These are phyloP conservation scores for Pseudotsuga menziesii DNA, from an alignment of 75 land plant genomes.

Conservation along the genomic window DNA sequence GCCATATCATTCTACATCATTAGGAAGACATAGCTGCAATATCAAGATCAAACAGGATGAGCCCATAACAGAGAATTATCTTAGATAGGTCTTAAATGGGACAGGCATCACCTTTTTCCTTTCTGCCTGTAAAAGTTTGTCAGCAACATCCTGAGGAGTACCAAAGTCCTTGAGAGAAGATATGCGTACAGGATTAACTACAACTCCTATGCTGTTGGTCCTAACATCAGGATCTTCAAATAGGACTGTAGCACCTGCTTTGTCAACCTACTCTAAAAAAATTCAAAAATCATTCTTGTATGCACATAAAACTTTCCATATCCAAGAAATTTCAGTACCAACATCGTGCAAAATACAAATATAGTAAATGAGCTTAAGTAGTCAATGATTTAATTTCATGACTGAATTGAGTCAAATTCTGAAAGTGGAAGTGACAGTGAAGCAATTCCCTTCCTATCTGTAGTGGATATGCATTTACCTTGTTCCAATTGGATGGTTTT, in stretches of 20 bases:
- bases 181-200: constrained; percentile 81
- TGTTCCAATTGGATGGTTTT: constrained; percentile 60
- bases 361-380: background rate
- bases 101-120: constrained; percentile 56
- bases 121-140: constrained; percentile 89
- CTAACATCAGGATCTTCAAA: constrained; percentile 70
- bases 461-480: constrained; percentile 29
- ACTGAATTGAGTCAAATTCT: background rate
- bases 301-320: background rate
- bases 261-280: constrained; percentile 65
- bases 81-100: background rate
- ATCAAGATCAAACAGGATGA: constrained; percentile 6
- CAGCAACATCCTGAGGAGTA: constrained; percentile 72
- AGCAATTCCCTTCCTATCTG: background rate
- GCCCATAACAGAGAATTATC: background rate
- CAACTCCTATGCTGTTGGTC: constrained; percentile 82
- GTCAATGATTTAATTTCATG: background rate
- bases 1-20: too few species aligned
- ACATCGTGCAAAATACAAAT: constrained; percentile 2
- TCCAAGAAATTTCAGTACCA: background rate
- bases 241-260: constrained; percentile 87
- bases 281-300: background rate
- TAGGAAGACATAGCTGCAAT: background rate
- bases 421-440: background rate
- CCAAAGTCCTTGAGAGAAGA: constrained; percentile 74